Conservation (phyloP, 2,329 filamentous ascomycete species). For the Aureobasidium subglaciale region DNA sequence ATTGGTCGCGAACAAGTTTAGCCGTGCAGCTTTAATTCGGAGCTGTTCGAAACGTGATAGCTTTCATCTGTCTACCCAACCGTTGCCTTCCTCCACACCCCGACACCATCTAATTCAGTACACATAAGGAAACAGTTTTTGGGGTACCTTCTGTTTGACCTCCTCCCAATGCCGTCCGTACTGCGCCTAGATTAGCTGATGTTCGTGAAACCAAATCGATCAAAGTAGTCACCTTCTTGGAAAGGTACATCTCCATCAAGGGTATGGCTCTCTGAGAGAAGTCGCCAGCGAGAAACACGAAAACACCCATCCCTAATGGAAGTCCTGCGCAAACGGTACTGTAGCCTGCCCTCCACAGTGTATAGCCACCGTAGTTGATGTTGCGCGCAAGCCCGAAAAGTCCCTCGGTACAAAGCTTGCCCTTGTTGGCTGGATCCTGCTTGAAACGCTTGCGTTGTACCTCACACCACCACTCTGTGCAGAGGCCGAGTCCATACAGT, state of each 20-base stretch:
- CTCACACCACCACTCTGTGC: slow-evolving; percentile 23
- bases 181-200: slow-evolving; percentile 14
- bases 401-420: slow-evolving; percentile 22
- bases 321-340: slow-evolving; percentile 21
- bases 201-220: background rate
- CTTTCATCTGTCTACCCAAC: background rate
- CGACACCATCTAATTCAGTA: slow-evolving; percentile 16
- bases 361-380: slow-evolving; percentile 25
- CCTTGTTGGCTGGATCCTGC: slow-evolving; percentile 20
- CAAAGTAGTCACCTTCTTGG: slow-evolving; percentile 20
- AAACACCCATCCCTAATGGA: slow-evolving; percentile 17
- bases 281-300: slow-evolving; percentile 20
- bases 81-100: background rate
- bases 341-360: slow-evolving; percentile 23
- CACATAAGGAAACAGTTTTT: slow-evolving; percentile 22
- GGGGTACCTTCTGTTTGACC: slow-evolving; percentile 22
- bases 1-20: background rate
- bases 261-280: slow-evolving; percentile 23
- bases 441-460: slow-evolving; percentile 24
- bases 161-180: slow-evolving; percentile 23
- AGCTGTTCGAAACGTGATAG: background rate
- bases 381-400: slow-evolving; percentile 22
- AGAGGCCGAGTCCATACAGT: slow-evolving; percentile 20
- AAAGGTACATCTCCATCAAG: slow-evolving; percentile 23
- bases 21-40: slow-evolving; percentile 2